Conservation (phyloP, 2,329 filamentous ascomycete species). For the Penicillium verrucosum region DNA sequence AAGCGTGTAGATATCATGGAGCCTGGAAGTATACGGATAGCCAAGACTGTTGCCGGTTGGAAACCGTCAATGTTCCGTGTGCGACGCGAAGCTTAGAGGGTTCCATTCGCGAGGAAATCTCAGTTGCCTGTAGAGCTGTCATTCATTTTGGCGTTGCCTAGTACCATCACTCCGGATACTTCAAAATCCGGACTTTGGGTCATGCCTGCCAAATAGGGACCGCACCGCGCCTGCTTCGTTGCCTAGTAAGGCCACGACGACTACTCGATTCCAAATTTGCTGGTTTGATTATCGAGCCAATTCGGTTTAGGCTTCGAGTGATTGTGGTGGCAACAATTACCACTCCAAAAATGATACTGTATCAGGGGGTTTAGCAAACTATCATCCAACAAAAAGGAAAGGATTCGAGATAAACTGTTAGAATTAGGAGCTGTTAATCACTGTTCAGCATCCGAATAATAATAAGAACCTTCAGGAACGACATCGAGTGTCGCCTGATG, state of each 20-base stretch:
- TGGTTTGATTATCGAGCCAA: too few species aligned
- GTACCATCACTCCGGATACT: accelerated
- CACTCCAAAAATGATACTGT: neutral
- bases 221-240: neutral
- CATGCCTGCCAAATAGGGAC: neutral
- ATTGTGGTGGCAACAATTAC: neutral
- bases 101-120: neutral
- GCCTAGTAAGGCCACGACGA: neutral
- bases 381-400: neutral
- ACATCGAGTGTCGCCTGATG: neutral
- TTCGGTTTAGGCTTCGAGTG: neutral
- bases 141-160: neutral
- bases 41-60: accelerated
- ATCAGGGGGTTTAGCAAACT: neutral
- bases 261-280: neutral
- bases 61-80: too few species aligned
- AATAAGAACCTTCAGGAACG: neutral
- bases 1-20: neutral
- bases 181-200: too few species aligned
- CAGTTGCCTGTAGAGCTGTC: neutral
- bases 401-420: neutral
- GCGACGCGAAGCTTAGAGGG: accelerated
- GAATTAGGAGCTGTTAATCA: neutral
- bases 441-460: neutral
- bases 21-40: neutral